Base-by-base conservation (phyloP, 352 stramenopile species). In the Phytophthora citrophthora region DNA sequence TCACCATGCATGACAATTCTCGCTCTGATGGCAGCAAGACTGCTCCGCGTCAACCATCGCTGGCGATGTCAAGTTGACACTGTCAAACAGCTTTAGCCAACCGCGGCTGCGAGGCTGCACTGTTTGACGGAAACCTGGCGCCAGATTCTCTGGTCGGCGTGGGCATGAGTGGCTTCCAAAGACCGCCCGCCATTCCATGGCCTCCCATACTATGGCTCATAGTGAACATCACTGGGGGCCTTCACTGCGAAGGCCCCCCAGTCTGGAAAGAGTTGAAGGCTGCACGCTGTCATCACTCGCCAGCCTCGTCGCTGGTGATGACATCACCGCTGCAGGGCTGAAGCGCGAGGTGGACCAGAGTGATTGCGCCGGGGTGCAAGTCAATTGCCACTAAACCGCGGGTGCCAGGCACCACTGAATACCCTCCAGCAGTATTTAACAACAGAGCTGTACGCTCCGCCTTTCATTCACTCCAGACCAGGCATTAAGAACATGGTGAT, bases 51-150 rank as follows among this genome's bases (percentile, higher is more conserved):
- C 20, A 20, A 20, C 20, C 20, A 20, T 20, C 20, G 20, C 20
- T 20, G 20, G 20, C 20, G 2, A 2, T 20, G 20, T 20, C 20
- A 20, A 20, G n/a, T n/a, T n/a, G n/a, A 1, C 20, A 20, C 26
- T 29, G 2, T 1, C 26, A 29, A 7, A 7, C 26, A 29, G 26
- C 26, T 45, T 26, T n/a, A 15, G n/a, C 36, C 3, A 24, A 1
- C 8, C 11, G 29, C 31, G 40, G 32, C 41, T 47, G 59, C 45
- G 32, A 29, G 12, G 13, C 54, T 31, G 58, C 49, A 66, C 58
- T 60, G 32, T 66, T 66, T 70, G 55, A 70, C 39, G 15, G 57
- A 58, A 65, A 40, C 27, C 38, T 70, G 54, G 55, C 50, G 48
- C 31, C 48, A 62, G 52, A 40, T 55, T 57, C 23, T 41, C n/a